Conservation (phyloP, 306 rosid species). For the Potentilla sterilis region DNA sequence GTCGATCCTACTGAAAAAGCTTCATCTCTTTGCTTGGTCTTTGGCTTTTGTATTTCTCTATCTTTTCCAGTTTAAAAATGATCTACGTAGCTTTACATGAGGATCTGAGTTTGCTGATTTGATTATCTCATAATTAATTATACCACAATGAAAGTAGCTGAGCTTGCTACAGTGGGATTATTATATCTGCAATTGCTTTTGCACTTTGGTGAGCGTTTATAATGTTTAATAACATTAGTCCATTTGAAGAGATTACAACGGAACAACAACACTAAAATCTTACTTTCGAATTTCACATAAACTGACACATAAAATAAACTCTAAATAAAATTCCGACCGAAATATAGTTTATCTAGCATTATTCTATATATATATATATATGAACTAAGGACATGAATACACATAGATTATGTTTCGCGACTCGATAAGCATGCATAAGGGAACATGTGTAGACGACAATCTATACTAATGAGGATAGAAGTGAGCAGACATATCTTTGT, state of each 20-base stretch:
- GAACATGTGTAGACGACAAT: not conserved
- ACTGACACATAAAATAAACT: no score
- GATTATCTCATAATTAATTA: conserved; percentile 15
- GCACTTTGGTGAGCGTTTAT: not conserved
- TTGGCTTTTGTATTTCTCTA: not conserved
- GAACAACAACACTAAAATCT: no score
- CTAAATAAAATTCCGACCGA: no score
- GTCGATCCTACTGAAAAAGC: not conserved
- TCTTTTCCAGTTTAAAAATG: not conserved
- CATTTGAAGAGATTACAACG: no score
- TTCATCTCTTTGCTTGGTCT: conserved; percentile 1
- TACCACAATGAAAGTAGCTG: not conserved
- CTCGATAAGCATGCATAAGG: no score
- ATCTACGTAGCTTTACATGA: not conserved
- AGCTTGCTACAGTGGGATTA: not conserved
- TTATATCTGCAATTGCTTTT: not conserved
- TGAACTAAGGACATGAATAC: no score
- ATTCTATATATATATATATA: no score
- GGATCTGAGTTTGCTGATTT: not conserved
- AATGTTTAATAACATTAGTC: no score
- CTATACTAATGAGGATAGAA: not conserved
- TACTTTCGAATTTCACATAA: no score
- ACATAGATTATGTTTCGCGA: no score
- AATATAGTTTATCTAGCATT: no score
- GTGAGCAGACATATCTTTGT: not conserved